phyloP scores from a whole-genome alignment of 441 rosid species.

The Gossypium aridum region DNA sequence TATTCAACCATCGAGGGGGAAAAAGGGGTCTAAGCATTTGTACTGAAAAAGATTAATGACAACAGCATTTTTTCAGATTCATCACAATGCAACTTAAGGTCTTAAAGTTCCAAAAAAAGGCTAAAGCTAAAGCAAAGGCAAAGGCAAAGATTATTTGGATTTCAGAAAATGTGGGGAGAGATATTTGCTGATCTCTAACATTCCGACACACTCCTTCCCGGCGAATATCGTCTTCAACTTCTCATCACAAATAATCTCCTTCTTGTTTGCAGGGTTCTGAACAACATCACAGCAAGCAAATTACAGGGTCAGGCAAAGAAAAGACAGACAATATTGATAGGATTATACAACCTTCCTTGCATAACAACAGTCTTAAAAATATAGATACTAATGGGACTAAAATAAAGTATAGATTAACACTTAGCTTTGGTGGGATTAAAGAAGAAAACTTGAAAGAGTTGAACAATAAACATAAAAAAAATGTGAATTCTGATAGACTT shows the following conservation, averaged over 20 bases:
- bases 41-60: too few species aligned
- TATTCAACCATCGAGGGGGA: background rate
- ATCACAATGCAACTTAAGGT: background rate
- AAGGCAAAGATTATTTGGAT: slow-evolving; percentile 19
- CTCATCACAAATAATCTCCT: slow-evolving; percentile 56
- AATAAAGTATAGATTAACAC: too few species aligned
- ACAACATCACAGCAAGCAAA: slow-evolving; percentile 5
- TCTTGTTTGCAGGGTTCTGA: slow-evolving; percentile 64
- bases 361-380: background rate
- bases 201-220: slow-evolving; percentile 55
- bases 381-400: background rate
- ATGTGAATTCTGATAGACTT: background rate
- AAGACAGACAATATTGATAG: background rate
- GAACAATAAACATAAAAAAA: background rate
- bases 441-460: background rate
- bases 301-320: background rate
- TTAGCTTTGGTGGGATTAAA: background rate
- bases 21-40: background rate
- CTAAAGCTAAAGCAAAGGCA: background rate
- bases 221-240: slow-evolving; percentile 58
- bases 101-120: background rate
- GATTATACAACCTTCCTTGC: background rate
- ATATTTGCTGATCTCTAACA: slow-evolving; percentile 54
- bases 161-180: slow-evolving; percentile 53
- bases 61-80: background rate